Percentiles rank a stretch among this genome's conserved stretches.
Evolutionary conservation across 2,329 filamentous ascomycete species (phyloP).

Genomic region (Sporothrix phasma): DNA sequence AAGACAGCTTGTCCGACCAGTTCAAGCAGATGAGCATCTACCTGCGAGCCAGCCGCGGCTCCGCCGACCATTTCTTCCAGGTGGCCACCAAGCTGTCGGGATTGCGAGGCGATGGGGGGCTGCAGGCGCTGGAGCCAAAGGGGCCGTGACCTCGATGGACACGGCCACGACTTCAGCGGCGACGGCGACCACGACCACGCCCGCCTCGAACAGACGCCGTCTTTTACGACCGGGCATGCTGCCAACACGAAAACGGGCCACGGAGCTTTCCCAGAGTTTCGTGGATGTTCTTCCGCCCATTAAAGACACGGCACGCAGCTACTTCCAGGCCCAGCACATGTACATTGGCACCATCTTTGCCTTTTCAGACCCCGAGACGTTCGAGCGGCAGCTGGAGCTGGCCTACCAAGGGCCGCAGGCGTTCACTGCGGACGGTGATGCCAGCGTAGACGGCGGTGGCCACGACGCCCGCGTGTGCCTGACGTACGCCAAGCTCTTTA

Average conservation of each 20-base stretch:
- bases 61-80: constrained; percentile 31
- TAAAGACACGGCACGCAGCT: constrained; percentile 37
- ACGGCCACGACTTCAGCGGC: background rate
- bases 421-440: background rate
- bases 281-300: constrained; percentile 34
- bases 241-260: constrained; percentile 24
- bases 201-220: constrained; percentile 18
- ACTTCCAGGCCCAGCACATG: constrained; percentile 36
- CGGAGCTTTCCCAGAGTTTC: constrained; percentile 14
- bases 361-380: constrained; percentile 37
- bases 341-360: constrained; percentile 50
- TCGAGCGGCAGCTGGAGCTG: constrained; percentile 35
- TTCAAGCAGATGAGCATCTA: constrained; percentile 23
- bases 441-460: constrained; percentile 25
- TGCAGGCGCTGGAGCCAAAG: background rate
- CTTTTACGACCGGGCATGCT: constrained; percentile 28
- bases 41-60: constrained; percentile 24
- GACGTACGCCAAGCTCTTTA: constrained; percentile 39
- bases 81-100: constrained; percentile 28
- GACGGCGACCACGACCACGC: constrained; percentile 27
- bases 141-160: too few relatives aligned
- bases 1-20: constrained; percentile 12
- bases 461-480: constrained; percentile 38
- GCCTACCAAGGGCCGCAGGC: constrained; percentile 32
- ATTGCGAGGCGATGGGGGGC: background rate